Evolutionary conservation across 768 basidiomycete species (phyloP).

Genomic region (Dioszegia hungarica): DNA sequence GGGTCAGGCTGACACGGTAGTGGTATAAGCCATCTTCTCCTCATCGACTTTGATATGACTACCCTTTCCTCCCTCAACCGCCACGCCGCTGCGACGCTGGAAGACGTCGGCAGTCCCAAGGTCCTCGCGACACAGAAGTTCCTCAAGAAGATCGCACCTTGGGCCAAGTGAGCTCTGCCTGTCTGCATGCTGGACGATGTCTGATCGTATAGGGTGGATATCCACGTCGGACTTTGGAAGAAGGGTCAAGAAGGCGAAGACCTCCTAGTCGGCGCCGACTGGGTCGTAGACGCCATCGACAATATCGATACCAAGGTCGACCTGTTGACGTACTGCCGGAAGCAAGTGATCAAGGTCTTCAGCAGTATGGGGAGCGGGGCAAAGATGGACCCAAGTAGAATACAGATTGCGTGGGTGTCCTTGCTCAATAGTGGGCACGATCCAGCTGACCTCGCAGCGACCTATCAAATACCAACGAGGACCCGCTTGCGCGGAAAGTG

Average conservation of each 20-base stretch:
- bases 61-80: constrained; percentile 91
- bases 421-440: not conserved
- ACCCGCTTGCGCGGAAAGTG: constrained; percentile 88
- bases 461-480: constrained; percentile 85
- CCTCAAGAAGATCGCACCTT: constrained; percentile 66
- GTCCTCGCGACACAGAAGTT: constrained; percentile 69
- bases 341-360: constrained; percentile 77
- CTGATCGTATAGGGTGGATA: constrained; percentile 58
- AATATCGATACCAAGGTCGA: constrained; percentile 97
- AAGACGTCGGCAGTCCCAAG: constrained; percentile 91
- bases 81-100: constrained; percentile 81
- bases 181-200: not conserved
- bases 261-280: constrained; percentile 78
- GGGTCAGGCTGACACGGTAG: constrained; percentile 15
- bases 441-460: constrained; percentile 56
- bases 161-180: constrained; percentile 56
- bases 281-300: constrained; percentile 98
- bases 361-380: constrained; percentile 96
- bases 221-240: constrained; percentile 76
- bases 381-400: constrained; percentile 87
- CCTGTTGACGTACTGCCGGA: constrained; percentile 79
- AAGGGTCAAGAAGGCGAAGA: constrained; percentile 61
- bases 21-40: constrained; percentile 43
- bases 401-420: constrained; percentile 65
- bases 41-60: constrained; percentile 76